Base-by-base conservation (phyloP, 169 alveolate species). In the Blepharisma undulans region DNA sequence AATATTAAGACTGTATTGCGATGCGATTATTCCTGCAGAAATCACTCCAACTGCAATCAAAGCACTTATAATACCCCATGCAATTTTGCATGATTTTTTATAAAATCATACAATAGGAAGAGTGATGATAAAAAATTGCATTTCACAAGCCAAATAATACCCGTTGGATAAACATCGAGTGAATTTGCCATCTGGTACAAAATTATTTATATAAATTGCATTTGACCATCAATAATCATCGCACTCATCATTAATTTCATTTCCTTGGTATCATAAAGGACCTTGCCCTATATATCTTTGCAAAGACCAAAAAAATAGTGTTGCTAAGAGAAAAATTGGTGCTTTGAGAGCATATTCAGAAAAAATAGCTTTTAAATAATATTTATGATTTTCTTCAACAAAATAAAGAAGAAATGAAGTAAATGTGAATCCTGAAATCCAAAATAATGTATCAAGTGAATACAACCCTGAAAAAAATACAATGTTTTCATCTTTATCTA, bases 141-240 rank as follows among this genome's bases (percentile, higher is more conserved):
- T 81, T 33, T 93, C 95, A 61, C 79, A 78, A 21, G 94, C 93
- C 5, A 91, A 74, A 32, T 93, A 93, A 90, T 92, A 93, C 0
- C 86, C 77, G 81, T 79, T 48, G n/a, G 87, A 72, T 8, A 91
- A n/a, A 34, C 95, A 93, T 71, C 29, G 71, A 30, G 80, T 72
- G 72, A 25, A 33, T 30, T 59, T 30, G 21, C 36, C 59, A 29
- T 60, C 89, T 7, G 95, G 95, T 60, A 74, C 90, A 77, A 95
- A 60, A 88, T 93, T 93, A 72, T 90, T 92, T n/a, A 92, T 90
- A 61, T 78, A 95, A 2, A 92, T 16, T 19, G 77, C 14, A 84
- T 92, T 89, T 12, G 93, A 82, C 96, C 96, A 95, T 96, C 97
- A 95, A 77, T 93, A 93, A 22, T 84, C 78, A 5, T 84, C 7